A percentile compares a stretch with the other conserved stretches of the same genome.
Evolutionary conservation across 176 grass and related monocot species (phyloP).

Genomic region (Guadua angustifolia): DNA sequence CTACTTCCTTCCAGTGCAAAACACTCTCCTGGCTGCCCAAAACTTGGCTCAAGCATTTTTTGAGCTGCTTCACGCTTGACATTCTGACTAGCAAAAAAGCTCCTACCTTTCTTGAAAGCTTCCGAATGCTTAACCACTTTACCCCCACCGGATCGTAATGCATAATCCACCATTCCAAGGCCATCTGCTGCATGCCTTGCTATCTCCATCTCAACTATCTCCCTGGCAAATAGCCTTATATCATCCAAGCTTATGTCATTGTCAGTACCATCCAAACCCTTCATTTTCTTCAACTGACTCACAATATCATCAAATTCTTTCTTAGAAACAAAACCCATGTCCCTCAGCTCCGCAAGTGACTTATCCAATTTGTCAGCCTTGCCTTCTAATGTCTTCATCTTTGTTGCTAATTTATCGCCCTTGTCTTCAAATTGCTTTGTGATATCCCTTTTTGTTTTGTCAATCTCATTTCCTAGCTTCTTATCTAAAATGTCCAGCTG

Average conservation of each 20-base stretch:
- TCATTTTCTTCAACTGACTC: constrained; percentile 60
- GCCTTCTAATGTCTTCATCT: constrained; percentile 66
- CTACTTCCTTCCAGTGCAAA: constrained; percentile 82
- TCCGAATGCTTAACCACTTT: constrained; percentile 75
- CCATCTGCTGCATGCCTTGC: constrained; percentile 91
- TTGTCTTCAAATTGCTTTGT: constrained; percentile 66
- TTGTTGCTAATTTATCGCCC: constrained; percentile 50
- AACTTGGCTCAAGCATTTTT: constrained; percentile 96
- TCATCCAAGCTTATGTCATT: constrained; percentile 66
- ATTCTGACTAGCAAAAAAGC: constrained; percentile 36
- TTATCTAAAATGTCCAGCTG: constrained; percentile 87
- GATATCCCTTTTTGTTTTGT: constrained; percentile 55
- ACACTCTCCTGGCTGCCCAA: constrained; percentile 92
- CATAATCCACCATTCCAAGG: constrained; percentile 94
- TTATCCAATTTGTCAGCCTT: constrained; percentile 70
- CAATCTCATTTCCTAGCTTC: constrained; percentile 78
- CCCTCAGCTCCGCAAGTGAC: constrained; percentile 62
- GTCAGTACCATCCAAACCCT: constrained; percentile 45
- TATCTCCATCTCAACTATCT: constrained; percentile 89
- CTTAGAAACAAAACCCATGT: constrained; percentile 67
- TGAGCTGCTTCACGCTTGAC: constrained; percentile 45
- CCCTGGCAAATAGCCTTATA: constrained; percentile 75
- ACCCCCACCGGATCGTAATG: constrained; percentile 76
- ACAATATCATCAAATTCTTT: constrained; percentile 78
- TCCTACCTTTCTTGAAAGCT: constrained; percentile 48